Evolutionary conservation across 148 eudicot species (phyloP).

Genomic region (Rhododendron ovatum): DNA sequence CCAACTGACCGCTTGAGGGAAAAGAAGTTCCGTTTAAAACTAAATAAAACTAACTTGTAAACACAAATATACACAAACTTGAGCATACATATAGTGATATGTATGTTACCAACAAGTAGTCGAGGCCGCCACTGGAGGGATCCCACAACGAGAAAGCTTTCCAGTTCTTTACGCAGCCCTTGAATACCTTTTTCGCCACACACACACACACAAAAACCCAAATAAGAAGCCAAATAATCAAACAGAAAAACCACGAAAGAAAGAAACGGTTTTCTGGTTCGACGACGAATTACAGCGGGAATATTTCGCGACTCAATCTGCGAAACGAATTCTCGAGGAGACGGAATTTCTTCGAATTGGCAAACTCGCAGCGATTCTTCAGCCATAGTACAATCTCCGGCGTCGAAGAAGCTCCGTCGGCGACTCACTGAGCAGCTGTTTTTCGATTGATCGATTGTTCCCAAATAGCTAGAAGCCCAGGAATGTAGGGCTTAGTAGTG

Average conservation of each 20-base stretch:
- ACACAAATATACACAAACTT: neutral
- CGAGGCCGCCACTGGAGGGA: constrained; percentile 68
- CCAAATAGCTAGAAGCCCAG: neutral
- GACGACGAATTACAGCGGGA: constrained; percentile 44
- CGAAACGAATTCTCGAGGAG: constrained; percentile 44
- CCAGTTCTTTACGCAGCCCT: constrained; percentile 69
- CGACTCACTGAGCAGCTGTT: neutral
- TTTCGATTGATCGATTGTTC: neutral
- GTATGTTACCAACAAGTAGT: constrained; percentile 62
- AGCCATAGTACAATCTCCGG: constrained; percentile 19
- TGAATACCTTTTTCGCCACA: constrained; percentile 42
- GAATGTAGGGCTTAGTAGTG: no score
- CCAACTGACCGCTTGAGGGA: neutral
- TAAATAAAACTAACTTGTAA: neutral
- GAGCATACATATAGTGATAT: neutral
- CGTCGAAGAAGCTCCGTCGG: neutral
- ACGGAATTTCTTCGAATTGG: constrained; percentile 34
- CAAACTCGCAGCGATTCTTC: constrained; percentile 35
- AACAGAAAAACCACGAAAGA: neutral
- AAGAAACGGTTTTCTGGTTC: neutral
- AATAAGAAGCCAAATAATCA: neutral
- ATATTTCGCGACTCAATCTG: constrained; percentile 57
- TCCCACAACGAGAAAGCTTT: constrained; percentile 66
- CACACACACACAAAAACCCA: no score
- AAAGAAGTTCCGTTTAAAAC: neutral